Conservation (phyloP, 23 red algal genomes). For the Gracilaria caudata region DNA sequence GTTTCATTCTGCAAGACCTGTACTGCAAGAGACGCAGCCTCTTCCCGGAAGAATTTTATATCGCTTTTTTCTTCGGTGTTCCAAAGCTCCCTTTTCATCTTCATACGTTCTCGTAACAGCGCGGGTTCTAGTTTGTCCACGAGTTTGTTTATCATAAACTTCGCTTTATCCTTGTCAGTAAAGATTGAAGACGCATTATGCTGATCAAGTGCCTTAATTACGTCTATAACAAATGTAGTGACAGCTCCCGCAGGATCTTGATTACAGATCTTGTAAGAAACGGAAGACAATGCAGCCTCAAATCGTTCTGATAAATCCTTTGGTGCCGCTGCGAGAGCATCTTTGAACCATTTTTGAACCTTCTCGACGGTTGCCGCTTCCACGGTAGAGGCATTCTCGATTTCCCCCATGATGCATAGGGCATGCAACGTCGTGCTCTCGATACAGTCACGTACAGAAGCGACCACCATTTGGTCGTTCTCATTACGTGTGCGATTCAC, state of each 20-base stretch:
- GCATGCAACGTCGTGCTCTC: too few relatives aligned
- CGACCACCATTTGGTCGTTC: not conserved
- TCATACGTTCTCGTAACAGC: not conserved
- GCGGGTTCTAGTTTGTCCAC: not conserved
- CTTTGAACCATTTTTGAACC: constrained; percentile 13
- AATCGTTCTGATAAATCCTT: constrained; percentile 12
- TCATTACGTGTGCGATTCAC: not conserved
- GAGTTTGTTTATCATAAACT: not conserved
- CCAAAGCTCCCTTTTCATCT: not conserved
- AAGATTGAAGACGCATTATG: constrained; percentile 1
- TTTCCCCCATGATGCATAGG: too few relatives aligned
- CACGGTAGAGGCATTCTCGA: not conserved
- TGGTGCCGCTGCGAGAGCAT: not conserved
- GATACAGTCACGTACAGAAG: too few relatives aligned
- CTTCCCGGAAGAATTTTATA: too few relatives aligned
- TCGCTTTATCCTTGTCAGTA: not conserved
- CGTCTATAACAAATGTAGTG: not conserved
- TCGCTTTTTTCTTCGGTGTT: not conserved
- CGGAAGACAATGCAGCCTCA: not conserved
- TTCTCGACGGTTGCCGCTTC: constrained; percentile 32
- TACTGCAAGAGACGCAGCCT: too few relatives aligned
- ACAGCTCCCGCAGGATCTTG: constrained; percentile 28
- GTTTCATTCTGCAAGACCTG: too few relatives aligned
- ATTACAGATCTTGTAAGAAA: not conserved
- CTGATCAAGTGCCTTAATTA: constrained; percentile 6